phyloP scores from a whole-genome alignment of 257 asterid genomes.

The Solanum virginianum region DNA sequence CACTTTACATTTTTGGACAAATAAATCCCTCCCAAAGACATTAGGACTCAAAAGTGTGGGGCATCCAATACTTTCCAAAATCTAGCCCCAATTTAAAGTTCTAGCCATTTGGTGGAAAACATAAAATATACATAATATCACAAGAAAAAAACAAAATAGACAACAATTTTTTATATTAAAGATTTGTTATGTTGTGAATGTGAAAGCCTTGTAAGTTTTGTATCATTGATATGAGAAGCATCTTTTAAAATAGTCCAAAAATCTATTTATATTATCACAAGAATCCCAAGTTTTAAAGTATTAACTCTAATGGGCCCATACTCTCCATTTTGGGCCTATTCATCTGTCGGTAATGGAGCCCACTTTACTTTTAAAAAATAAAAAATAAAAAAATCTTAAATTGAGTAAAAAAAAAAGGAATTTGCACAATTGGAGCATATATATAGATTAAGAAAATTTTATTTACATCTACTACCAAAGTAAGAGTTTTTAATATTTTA shows the following conservation, averaged over 20 bases:
- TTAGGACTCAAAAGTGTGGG: background rate
- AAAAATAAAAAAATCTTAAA: background rate
- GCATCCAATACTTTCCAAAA: background rate
- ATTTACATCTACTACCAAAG: background rate
- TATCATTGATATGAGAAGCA: background rate
- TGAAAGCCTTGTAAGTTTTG: background rate
- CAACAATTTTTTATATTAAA: background rate
- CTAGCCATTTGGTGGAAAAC: background rate
- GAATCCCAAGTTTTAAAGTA: background rate
- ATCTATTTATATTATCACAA: background rate
- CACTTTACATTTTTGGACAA: background rate
- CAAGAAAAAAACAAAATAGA: background rate
- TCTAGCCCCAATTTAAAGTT: background rate
- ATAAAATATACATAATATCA: background rate
- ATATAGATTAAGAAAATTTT: background rate
- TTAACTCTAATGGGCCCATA: background rate
- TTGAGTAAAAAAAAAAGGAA: background rate
- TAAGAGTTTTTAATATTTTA: background rate
- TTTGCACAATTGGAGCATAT: background rate
- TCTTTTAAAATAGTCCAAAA: background rate
- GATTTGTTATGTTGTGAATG: background rate
- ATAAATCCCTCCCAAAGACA: background rate
- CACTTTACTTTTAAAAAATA: background rate
- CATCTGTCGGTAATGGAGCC: constrained; percentile 15
- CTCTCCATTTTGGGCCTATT: background rate